A percentile compares a stretch with the other conserved stretches of the same genome.
phyloP scores from a whole-genome alignment of 805 yeast species.

The Candida hungchunana region DNA sequence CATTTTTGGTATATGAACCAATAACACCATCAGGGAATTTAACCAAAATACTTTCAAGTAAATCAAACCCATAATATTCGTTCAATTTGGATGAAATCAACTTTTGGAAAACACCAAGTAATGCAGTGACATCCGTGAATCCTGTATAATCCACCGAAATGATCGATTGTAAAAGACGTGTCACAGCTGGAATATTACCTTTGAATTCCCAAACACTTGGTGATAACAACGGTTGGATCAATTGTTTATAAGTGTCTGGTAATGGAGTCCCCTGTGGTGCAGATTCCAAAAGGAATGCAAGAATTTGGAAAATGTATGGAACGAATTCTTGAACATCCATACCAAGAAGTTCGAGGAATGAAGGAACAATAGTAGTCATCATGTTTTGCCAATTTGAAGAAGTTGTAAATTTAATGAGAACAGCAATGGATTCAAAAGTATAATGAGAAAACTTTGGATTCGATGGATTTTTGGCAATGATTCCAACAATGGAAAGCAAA shows the following conservation, averaged over 20 bases:
- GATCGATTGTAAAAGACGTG: conserved; percentile 71
- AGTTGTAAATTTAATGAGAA: conserved; percentile 52
- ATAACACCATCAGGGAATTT: conserved; percentile 48
- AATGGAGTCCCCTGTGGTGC: conserved; percentile 45
- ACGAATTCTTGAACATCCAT: conserved; percentile 91
- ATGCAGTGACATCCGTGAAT: conserved; percentile 58
- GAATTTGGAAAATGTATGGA: conserved; percentile 89
- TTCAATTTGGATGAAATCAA: conserved; percentile 79
- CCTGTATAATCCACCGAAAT: conserved; percentile 34
- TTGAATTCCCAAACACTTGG: conserved; percentile 92
- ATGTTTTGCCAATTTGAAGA: conserved; percentile 31
- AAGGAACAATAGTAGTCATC: conserved; percentile 54
- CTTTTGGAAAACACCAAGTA: conserved; percentile 95
- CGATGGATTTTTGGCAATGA: conserved; percentile 85
- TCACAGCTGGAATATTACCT: conserved; percentile 92
- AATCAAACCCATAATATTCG: conserved; percentile 80
- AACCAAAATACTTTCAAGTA: conserved; percentile 64
- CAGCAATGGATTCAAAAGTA: conserved; percentile 83
- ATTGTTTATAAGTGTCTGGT: conserved; percentile 59
- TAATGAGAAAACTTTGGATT: conserved; percentile 93
- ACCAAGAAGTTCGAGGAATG: conserved; percentile 61
- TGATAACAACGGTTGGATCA: conserved; percentile 77
- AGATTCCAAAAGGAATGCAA: conserved; percentile 69
- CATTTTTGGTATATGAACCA: conserved; percentile 56
- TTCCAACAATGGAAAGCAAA: conserved; percentile 60